Evolutionary conservation across 202 grass and related monocot genomes (phyloP).

Genomic region (Tripidium arundinaceum): DNA sequence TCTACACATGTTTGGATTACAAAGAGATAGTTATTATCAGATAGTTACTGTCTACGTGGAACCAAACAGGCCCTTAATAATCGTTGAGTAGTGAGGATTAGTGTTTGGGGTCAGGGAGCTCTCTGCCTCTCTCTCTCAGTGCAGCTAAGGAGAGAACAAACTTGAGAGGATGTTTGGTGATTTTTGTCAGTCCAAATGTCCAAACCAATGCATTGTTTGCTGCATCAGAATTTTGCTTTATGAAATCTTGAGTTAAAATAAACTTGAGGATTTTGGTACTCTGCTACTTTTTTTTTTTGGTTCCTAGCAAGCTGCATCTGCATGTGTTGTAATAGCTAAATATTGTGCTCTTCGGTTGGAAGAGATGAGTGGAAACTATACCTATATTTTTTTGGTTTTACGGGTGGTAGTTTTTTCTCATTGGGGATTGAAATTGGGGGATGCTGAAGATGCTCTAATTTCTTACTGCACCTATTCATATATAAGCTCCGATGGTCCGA

Average conservation of each 20-base stretch:
- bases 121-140: neutral
- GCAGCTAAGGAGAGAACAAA: neutral
- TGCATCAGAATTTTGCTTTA: neutral
- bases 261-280: neutral
- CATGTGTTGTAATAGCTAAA: neutral
- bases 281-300: neutral
- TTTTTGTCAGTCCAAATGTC: neutral
- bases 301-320: neutral
- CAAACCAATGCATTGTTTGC: neutral
- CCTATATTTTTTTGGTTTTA: neutral
- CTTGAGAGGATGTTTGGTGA: constrained; percentile 1
- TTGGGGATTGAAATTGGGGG: neutral
- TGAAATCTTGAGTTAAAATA: neutral
- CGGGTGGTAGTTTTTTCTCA: neutral
- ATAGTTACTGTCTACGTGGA: too few relatives aligned
- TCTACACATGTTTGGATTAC: too few relatives aligned
- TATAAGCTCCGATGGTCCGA: neutral
- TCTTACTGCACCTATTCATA: neutral
- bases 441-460: neutral
- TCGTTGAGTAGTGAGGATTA: neutral
- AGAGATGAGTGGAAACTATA: neutral
- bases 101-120: neutral
- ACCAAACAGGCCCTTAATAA: too few relatives aligned
- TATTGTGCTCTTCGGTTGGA: neutral
- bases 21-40: too few relatives aligned